Evolutionary conservation across 768 basidiomycete species (phyloP).

Genomic region (Tulasnella sp.): DNA sequence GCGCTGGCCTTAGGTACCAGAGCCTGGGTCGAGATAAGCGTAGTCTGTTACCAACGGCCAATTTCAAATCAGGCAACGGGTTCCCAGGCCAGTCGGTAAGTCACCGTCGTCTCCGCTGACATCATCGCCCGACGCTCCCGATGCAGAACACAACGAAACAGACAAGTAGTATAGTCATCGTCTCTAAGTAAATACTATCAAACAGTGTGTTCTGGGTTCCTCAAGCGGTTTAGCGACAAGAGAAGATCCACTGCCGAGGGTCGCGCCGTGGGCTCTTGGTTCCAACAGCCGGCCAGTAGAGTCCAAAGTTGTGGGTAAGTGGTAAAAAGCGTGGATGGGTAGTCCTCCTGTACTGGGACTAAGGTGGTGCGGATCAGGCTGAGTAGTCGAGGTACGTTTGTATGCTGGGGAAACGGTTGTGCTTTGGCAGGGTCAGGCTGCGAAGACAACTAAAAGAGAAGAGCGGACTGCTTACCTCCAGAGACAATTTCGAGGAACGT

Average conservation of each 20-base stretch:
- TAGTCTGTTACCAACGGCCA: slow-evolving; percentile 12
- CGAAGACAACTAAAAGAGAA: too few relatives aligned
- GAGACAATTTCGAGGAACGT: slow-evolving; percentile 19
- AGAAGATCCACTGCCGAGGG: not conserved
- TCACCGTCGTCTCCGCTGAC: slow-evolving; percentile 2
- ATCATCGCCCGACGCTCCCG: not conserved
- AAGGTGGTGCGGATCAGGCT: not conserved
- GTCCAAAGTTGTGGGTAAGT: not conserved
- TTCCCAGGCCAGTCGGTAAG: not conserved
- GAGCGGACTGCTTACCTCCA: not conserved
- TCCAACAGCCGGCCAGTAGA: not conserved
- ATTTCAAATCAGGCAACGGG: not conserved
- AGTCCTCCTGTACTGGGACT: not conserved
- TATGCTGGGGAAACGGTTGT: not conserved
- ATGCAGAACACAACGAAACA: not conserved
- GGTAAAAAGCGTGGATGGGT: not conserved
- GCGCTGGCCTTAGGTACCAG: not conserved
- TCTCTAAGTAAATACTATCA: not conserved
- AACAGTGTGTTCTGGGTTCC: not conserved
- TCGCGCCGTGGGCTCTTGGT: not conserved
- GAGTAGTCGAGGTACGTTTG: not conserved
- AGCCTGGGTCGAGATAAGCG: slow-evolving; percentile 4
- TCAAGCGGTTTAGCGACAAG: not conserved
- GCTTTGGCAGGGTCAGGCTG: not conserved
- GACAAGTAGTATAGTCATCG: not conserved